phyloP scores from a whole-genome alignment of 148 eudicot species.

The Diospyros lotus region DNA sequence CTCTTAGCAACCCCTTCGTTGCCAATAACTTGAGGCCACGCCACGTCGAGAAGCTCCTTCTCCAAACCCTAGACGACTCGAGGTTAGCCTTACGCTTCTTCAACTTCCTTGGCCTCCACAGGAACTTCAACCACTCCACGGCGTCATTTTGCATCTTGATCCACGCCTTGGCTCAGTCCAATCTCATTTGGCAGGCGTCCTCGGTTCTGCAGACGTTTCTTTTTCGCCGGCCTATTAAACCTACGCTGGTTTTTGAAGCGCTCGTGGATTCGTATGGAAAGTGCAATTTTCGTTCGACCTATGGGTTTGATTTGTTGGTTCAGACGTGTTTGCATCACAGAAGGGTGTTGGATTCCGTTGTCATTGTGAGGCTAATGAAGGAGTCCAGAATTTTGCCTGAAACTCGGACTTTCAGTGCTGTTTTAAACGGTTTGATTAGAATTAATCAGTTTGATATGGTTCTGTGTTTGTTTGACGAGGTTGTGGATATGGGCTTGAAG shows the following conservation, averaged over 20 bases:
- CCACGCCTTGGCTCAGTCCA: conserved; percentile 40
- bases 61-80: conserved; percentile 44
- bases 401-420: conserved; percentile 65
- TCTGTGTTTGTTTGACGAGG: conserved; percentile 40
- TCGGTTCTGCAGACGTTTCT: conserved; percentile 56
- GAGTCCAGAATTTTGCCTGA: conserved; percentile 43
- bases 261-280: conserved; percentile 25
- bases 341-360: conserved; percentile 40
- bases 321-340: conserved; percentile 45
- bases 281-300: conserved; percentile 24
- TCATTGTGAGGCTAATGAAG: conserved; percentile 39
- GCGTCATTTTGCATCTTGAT: conserved; percentile 62
- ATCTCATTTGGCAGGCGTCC: conserved; percentile 66
- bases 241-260: conserved; percentile 26
- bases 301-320: conserved; percentile 63
- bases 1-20: conserved; percentile 29
- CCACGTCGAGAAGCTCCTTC: conserved; percentile 48
- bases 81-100: conserved; percentile 74
- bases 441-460: conserved; percentile 46
- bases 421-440: conserved; percentile 58
- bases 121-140: conserved; percentile 55
- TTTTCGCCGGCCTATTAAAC: conserved; percentile 10
- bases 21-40: conserved; percentile 26
- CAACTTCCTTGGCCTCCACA: conserved; percentile 78
- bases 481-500: conserved; percentile 18